These are phyloP conservation scores for Schizophyllum amplum DNA, from an alignment of 1,284 basidiomycete genomes.

Conservation along the genomic window DNA sequence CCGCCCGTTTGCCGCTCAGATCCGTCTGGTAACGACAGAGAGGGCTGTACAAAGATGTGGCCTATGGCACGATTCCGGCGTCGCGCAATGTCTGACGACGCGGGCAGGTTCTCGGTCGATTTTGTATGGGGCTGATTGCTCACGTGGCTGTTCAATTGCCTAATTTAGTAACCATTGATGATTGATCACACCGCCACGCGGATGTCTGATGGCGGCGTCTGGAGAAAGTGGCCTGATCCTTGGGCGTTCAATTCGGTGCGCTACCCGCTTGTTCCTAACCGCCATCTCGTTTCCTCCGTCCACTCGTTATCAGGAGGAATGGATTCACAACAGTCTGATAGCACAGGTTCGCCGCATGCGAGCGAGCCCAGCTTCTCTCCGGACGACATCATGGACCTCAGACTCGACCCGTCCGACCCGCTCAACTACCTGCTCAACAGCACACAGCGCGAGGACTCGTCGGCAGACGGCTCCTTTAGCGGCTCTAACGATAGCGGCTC, in stretches of 20 bases:
- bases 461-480: constrained; percentile 24
- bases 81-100: background rate
- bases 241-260: background rate
- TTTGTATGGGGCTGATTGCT: background rate
- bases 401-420: constrained; percentile 43
- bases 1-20: too few relatives aligned
- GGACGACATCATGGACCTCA: constrained; percentile 23
- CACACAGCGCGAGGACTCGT: constrained; percentile 21
- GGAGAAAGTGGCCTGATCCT: background rate
- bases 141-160: background rate
- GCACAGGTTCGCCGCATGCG: background rate
- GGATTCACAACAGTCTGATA: background rate
- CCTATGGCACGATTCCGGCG: background rate
- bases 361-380: background rate
- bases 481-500: background rate
- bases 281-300: background rate
- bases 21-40: too few relatives aligned
- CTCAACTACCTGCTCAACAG: constrained; percentile 43
- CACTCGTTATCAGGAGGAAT: background rate
- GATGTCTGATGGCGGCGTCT: background rate
- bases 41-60: too few relatives aligned
- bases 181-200: background rate
- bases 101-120: too few relatives aligned
- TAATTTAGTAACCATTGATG: background rate
- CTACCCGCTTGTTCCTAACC: background rate